Evolutionary conservation across 495 filamentous ascomycete species (phyloP).

Genomic region (Penicillium antarcticum): DNA sequence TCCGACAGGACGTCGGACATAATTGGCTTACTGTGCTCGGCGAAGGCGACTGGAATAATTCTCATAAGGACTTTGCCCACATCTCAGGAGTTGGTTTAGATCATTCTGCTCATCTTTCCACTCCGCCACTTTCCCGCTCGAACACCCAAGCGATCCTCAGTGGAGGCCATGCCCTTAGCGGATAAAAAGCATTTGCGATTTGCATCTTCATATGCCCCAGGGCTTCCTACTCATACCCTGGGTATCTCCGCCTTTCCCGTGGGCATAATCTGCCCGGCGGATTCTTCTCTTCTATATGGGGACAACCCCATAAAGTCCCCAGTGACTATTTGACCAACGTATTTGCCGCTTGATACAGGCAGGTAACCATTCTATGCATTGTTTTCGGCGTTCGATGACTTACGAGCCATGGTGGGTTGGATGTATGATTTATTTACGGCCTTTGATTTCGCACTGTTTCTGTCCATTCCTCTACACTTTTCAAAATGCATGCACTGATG

Average conservation of each 20-base stretch:
- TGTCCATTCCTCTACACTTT: slow-evolving; percentile 25
- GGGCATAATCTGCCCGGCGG: too few species aligned
- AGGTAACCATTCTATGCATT: slow-evolving; percentile 26
- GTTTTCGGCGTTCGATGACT: slow-evolving; percentile 42
- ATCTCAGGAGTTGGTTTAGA: slow-evolving; percentile 32
- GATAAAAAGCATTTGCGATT: slow-evolving; percentile 13
- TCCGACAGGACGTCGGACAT: slow-evolving; percentile 78
- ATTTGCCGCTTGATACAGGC: slow-evolving; percentile 8
- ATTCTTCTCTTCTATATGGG: neutral
- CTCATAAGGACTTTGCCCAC: slow-evolving; percentile 30
- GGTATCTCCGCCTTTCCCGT: too few species aligned
- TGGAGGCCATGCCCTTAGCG: slow-evolving; percentile 46
- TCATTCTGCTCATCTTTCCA: slow-evolving; percentile 35
- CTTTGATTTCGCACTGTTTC: slow-evolving; percentile 25
- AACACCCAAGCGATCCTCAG: slow-evolving; percentile 51
- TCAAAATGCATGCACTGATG: slow-evolving; percentile 29
- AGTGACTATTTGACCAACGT: slow-evolving; percentile 6
- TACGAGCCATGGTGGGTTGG: slow-evolving; percentile 41
- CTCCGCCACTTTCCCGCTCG: slow-evolving; percentile 34
- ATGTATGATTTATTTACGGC: slow-evolving; percentile 47
- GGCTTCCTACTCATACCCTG: too few species aligned
- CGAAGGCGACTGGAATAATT: slow-evolving; percentile 65
- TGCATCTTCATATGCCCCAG: neutral
- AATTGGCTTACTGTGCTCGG: slow-evolving; percentile 82
- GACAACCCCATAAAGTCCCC: neutral